These are phyloP conservation scores for Podosphaera leucotricha DNA, from an alignment of 2,329 filamentous ascomycete genomes.

Conservation along the genomic window DNA sequence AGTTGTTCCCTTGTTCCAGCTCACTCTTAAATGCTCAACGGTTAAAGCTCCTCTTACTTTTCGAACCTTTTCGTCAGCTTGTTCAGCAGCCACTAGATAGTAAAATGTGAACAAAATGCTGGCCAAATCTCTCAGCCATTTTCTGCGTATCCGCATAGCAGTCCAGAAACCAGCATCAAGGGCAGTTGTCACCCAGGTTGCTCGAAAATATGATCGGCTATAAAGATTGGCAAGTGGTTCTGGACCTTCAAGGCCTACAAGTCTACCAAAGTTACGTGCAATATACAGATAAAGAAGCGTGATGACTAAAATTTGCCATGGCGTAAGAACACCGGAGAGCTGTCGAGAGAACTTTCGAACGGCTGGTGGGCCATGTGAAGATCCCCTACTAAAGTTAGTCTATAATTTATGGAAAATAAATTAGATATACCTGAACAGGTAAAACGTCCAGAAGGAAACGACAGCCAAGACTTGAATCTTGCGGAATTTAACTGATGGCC, in stretches of 20 bases:
- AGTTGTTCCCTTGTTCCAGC: conserved; percentile 86
- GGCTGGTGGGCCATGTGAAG: conserved; percentile 69
- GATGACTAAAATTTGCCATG: conserved; percentile 73
- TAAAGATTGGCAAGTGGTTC: conserved; percentile 92
- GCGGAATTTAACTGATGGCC: conserved; percentile 74
- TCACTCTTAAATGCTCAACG: conserved; percentile 71
- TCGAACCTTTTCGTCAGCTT: conserved; percentile 87
- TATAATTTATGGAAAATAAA: background rate
- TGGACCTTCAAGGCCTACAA: conserved; percentile 73
- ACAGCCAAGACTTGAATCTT: conserved; percentile 84
- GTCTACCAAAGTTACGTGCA: conserved; percentile 77
- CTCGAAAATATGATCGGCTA: conserved; percentile 74
- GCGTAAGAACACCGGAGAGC: conserved; percentile 47
- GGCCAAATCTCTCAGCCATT: conserved; percentile 60
- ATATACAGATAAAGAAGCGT: conserved; percentile 84
- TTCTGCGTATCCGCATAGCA: conserved; percentile 70
- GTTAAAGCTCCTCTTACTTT: conserved; percentile 73
- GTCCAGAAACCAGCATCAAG: conserved; percentile 97
- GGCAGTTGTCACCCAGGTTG: conserved; percentile 89
- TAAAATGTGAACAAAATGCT: conserved; percentile 71
- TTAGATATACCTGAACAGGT: conserved; percentile 44
- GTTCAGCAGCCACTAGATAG: conserved; percentile 79
- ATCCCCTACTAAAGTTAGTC: conserved; percentile 31
- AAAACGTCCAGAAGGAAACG: conserved; percentile 73
- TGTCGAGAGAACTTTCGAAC: conserved; percentile 46